Percentiles rank a stretch among this genome's conserved stretches.
These are phyloP conservation scores for Penicillium sp. DNA, from an alignment of 2,329 filamentous ascomycete species.

Conservation along the genomic window DNA sequence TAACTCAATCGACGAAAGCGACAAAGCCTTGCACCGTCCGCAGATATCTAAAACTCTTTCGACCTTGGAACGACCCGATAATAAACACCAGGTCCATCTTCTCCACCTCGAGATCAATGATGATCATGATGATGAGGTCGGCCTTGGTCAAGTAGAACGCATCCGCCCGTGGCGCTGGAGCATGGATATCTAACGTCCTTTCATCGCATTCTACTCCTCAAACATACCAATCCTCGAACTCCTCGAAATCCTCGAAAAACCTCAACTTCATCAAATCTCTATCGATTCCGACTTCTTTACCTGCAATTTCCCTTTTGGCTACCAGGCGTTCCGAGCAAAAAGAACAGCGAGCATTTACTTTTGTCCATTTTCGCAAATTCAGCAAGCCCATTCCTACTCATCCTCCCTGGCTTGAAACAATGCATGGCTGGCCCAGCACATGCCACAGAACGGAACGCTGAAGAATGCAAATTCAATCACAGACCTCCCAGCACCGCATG, in stretches of 20 bases:
- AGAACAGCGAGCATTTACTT: slow-evolving; percentile 8
- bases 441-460: neutral
- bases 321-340: slow-evolving; percentile 22
- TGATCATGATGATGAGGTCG: slow-evolving; percentile 28
- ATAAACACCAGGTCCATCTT: slow-evolving; percentile 34
- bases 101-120: slow-evolving; percentile 40
- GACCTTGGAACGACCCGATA: slow-evolving; percentile 28
- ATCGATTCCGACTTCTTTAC: neutral
- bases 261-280: slow-evolving; percentile 20
- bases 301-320: slow-evolving; percentile 4
- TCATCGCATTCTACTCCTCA: neutral
- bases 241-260: neutral
- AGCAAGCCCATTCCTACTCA: neutral
- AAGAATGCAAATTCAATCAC: neutral
- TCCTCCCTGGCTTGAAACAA: neutral
- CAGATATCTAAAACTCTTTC: slow-evolving; percentile 36
- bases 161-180: slow-evolving; percentile 45
- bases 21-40: slow-evolving; percentile 28
- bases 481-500: neutral
- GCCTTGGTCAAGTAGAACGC: slow-evolving; percentile 32
- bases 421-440: slow-evolving; percentile 1
- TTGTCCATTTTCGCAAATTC: neutral
- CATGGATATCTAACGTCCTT: slow-evolving; percentile 40
- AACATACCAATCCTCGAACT: neutral
- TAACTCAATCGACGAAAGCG: slow-evolving; percentile 34